Base-by-base conservation (phyloP, 179 eudicot genomes). In the Silene vulgaris region DNA sequence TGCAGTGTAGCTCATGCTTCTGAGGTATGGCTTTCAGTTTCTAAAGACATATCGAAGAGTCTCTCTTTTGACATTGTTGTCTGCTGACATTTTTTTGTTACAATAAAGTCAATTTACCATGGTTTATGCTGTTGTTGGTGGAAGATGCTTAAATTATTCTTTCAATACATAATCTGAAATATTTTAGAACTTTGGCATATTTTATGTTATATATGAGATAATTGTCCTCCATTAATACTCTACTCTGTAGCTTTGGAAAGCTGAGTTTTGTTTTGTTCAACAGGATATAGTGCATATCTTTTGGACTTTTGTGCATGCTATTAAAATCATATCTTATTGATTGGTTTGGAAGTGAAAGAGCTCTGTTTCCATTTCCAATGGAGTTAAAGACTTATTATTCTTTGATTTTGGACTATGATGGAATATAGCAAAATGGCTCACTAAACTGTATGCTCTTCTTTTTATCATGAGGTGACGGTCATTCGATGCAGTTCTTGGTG, bases 321-420 rank as follows among this genome's bases (percentile, higher is more conserved):
- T 11, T 26, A 63, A 63, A 43, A 6, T 61, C 59, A 16, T 54
- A 54, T 54, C 19, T 54, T 54, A 54, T 54, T 54, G 59, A 54
- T 54, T 54, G 59, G 59, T 54, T n/a, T 16, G 19, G 59, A 54
- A 54, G 59, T 54, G 59, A 54, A 54, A 54, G n/a, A 54, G 59
- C 16, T 54, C 16, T 54, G 59, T 54, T 43, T 43, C 50, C 50
- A 43, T 43, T 43, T 43, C 13, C 50, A 43, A 43, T 43, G 50
- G 2, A 43, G 13, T 43, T 8, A 43, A 43, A 43, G 50, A 43
- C 50, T 43, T 12, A 9, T 43, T 43, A 43, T 43, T 43, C 50
- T 43, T 43, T 8, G 50, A 43, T 43, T 43, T 43, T 43, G 50
- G 13, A 43, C 9, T 43, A 43, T 43, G 50, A 43, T 43, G 50